Evolutionary conservation across 495 filamentous ascomycete species (phyloP).

Genomic region (Penicillium psychrofluorescens): DNA sequence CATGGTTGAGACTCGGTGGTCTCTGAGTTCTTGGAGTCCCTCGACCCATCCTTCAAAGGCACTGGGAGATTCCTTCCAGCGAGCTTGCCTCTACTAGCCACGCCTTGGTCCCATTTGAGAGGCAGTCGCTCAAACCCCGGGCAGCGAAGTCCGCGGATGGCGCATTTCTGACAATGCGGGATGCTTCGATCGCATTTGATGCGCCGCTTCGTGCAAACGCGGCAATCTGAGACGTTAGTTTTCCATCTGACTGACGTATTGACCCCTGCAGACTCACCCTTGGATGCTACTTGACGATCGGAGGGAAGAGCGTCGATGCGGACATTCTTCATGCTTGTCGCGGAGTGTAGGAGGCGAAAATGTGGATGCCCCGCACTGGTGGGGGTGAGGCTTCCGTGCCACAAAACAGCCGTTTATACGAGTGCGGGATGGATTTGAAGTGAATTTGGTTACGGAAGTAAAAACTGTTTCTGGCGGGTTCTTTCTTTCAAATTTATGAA

Average conservation of each 20-base stretch:
- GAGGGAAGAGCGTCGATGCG: constrained; percentile 10
- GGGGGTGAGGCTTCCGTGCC: too few relatives aligned
- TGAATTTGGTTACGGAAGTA: too few relatives aligned
- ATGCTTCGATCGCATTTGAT: constrained; percentile 16
- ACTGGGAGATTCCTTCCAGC: constrained; percentile 3
- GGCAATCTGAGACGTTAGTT: constrained; percentile 2
- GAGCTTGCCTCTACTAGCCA: constrained; percentile 6
- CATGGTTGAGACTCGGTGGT: too few relatives aligned
- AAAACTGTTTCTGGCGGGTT: too few relatives aligned
- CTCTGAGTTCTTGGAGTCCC: too few relatives aligned
- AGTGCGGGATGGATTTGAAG: too few relatives aligned
- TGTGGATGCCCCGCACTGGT: too few relatives aligned
- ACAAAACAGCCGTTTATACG: too few relatives aligned
- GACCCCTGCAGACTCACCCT: constrained; percentile 3
- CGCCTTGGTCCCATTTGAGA: constrained; percentile 9
- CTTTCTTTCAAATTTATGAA: too few relatives aligned
- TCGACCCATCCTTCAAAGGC: neutral
- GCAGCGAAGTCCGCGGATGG: constrained; percentile 7
- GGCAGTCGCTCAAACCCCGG: constrained; percentile 8
- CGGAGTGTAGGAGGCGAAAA: too few relatives aligned
- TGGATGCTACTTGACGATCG: constrained; percentile 8
- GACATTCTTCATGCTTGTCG: constrained; percentile 3
- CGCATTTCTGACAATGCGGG: constrained; percentile 13
- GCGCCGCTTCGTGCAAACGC: constrained; percentile 11
- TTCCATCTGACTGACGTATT: neutral